A percentile compares a stretch with the other conserved stretches of the same genome.
These are phyloP conservation scores for Hydnum rufescens DNA, from an alignment of 768 basidiomycete genomes.

Conservation along the genomic window DNA sequence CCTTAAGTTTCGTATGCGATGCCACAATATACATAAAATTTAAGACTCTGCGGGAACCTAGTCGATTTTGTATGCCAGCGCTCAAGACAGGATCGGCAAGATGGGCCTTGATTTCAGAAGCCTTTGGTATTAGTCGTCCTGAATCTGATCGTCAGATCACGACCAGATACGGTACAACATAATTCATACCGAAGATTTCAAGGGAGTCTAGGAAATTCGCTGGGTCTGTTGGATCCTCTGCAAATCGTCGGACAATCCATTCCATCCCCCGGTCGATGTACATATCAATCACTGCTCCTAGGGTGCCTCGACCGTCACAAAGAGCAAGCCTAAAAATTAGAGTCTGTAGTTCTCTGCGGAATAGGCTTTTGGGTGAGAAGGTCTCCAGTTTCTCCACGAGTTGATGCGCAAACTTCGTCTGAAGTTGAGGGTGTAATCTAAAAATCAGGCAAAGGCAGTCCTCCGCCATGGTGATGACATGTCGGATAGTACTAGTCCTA, in stretches of 20 bases:
- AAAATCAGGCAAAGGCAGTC: no score
- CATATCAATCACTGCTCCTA: constrained; percentile 12
- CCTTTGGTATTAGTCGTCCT: constrained; percentile 5
- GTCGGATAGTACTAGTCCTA: no score
- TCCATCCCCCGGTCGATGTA: constrained; percentile 31
- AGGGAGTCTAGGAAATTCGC: constrained; percentile 6
- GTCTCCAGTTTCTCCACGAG: no score
- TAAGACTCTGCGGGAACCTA: constrained; percentile 15
- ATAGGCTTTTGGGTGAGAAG: no score
- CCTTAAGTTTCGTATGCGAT: constrained; percentile 38
- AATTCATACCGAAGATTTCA: constrained; percentile 9
- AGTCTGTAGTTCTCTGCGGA: no score
- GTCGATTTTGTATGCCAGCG: constrained; percentile 38
- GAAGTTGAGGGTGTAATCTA: no score
- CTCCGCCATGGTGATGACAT: not conserved
- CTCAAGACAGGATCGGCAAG: constrained; percentile 53
- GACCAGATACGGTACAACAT: not conserved
- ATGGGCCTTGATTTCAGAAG: constrained; percentile 28
- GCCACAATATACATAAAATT: constrained; percentile 18
- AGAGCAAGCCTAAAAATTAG: no score
- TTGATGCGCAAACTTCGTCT: no score
- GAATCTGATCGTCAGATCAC: constrained; percentile 1
- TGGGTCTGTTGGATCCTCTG: constrained; percentile 16
- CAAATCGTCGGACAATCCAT: constrained; percentile 31
- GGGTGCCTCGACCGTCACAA: no score